Base-by-base conservation (phyloP, 495 filamentous ascomycete genomes). In the Hamigera avellanea region DNA sequence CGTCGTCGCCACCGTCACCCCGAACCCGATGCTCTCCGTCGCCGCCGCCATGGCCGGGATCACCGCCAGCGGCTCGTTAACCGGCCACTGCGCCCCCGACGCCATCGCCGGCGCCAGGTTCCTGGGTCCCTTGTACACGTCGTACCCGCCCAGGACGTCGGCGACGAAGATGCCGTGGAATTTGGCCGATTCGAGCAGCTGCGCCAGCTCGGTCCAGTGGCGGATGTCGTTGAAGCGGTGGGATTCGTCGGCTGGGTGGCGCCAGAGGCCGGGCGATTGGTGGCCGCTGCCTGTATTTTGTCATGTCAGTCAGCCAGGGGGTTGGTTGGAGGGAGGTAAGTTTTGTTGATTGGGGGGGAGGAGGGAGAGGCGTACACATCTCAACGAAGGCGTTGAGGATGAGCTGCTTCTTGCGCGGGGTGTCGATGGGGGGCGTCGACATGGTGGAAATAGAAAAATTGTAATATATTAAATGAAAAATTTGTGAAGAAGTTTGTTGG, bases 1-100 rank as follows among this genome's bases (percentile, higher is more conserved):
- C 13, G 76, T 81, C 5, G 64, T 81, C 3, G 74, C 70, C n/a
- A 77, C 59, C 16, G 86, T 83, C 3, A 86, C 76, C 9, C 83
- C 70, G 26, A 78, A 66, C 0, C 80, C 80, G 25, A 93, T 70
- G 33, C 67, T 68, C 39, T 84, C 54, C 3, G 81, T 83, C 1
- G 42, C 62, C 3, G 64, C 62, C 0, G 64, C 62, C 64, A 68
- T 68, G 2, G 62, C 61, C 6, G 62, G 58, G 0, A 68, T 52
- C 6, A 66, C 56, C 2, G 62, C 52, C 25, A 68, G 36, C 1
- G 62, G 64, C 44, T 68, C 64, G 21, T 76, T 78, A 2, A 80
- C 75, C 0, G 78, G 78, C 73, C 76, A 81, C 52, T 83, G 77
- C 0, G 78, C 72, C 7, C 73, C 78, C 2, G 76, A 70, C 19